Base-by-base conservation (phyloP, 352 stramenopile species). In the Vaucheria bursata region DNA sequence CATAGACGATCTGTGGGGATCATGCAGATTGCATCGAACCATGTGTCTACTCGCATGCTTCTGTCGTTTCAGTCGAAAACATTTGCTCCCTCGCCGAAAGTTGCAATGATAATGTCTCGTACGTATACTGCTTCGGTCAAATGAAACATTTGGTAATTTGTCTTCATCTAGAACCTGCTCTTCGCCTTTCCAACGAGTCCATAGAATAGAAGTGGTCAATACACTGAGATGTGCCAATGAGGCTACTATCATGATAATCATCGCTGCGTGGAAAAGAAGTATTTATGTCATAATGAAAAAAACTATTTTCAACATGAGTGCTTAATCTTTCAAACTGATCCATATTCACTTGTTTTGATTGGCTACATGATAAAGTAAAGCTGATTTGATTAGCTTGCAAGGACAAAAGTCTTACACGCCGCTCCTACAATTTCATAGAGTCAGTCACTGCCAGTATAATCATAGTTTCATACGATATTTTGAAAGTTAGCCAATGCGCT, bases 91-190 rank as follows among this genome's bases (percentile, higher is more conserved):
- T 2, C 65, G 65, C 1, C 4, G 1, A 2, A 38, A 6, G 6
- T n/a, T 2, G 2, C 65, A 29, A 12, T 1, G 1, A 40, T 29
- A 29, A 38, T 8, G 65, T n/a, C 65, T 36, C 65, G 8, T 38
- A 35, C 65, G 65, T 29, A n/a, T 6, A 35, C 6, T 40, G 65
- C 65, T 29, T 6, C 6, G 65, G 29, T 72, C 6, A 40, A 72
- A 72, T 1, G 6, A 72, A 35, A 72, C 65, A 29, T 25, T 35
- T 6, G 65, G 65, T 35, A 72, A 8, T 2, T 72, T 34, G 65
- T 32, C 8, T 37, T 72, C 65, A 7, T 72, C 65, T 6, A 37
- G 31, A 29, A 72, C 65, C 65, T 72, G 65, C 65, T 72, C 65
- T 40, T 34, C 32, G 2, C 65, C 65, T 35, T 72, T 72, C 65